phyloP scores from a whole-genome alignment of 2,329 filamentous ascomycete genomes.

The Alternaria burnsii region DNA sequence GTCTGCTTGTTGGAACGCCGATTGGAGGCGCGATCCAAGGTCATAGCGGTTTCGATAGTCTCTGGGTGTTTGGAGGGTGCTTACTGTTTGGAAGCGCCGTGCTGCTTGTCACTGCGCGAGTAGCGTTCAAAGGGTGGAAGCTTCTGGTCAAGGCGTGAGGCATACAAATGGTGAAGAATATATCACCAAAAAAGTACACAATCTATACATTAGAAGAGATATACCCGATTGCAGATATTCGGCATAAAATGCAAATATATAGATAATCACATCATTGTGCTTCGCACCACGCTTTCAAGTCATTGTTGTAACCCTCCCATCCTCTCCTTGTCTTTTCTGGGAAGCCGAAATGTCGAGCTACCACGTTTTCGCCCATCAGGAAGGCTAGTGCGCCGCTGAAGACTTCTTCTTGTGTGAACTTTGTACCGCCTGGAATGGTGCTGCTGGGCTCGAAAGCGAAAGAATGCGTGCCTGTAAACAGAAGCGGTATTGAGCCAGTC shows the following conservation, averaged over 20 bases:
- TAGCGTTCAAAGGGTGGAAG: slow-evolving; percentile 36
- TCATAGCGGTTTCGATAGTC: slow-evolving; percentile 52
- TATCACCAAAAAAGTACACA: not conserved
- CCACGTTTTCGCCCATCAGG: slow-evolving; percentile 20
- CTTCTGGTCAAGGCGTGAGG: slow-evolving; percentile 37
- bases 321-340: slow-evolving; percentile 19
- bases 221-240: not conserved
- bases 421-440: slow-evolving; percentile 19
- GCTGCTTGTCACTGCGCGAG: slow-evolving; percentile 32
- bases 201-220: not conserved
- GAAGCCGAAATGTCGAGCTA: slow-evolving; percentile 19
- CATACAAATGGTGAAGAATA: not conserved
- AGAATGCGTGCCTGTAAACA: slow-evolving; percentile 29
- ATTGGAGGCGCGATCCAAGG: slow-evolving; percentile 65
- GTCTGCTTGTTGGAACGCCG: slow-evolving; percentile 64
- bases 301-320: slow-evolving; percentile 24
- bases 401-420: slow-evolving; percentile 29
- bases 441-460: slow-evolving; percentile 27
- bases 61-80: slow-evolving; percentile 57
- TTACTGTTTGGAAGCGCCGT: slow-evolving; percentile 35
- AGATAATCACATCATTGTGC: not conserved
- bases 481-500: slow-evolving; percentile 20
- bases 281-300: slow-evolving; percentile 28
- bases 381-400: slow-evolving; percentile 28
- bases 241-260: not conserved